These are phyloP conservation scores for Kockiozyma suomiensis DNA, from an alignment of 805 yeast species.

Conservation along the genomic window DNA sequence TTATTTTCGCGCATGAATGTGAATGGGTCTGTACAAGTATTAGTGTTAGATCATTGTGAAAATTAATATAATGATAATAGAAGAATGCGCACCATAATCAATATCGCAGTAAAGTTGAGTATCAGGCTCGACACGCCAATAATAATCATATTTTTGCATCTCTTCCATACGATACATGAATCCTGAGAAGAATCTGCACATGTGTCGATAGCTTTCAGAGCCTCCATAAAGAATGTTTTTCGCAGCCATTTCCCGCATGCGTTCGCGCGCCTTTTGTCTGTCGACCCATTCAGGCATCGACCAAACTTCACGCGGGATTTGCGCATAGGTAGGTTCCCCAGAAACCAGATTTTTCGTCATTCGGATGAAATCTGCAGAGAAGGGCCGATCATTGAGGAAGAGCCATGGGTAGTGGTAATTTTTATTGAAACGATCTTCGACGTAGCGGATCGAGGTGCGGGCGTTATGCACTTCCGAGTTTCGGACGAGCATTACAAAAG, in stretches of 20 bases:
- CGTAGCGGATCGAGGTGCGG: slow-evolving; percentile 58
- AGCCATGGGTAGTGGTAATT: slow-evolving; percentile 75
- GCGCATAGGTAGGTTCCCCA: slow-evolving; percentile 65
- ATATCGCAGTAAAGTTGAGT: slow-evolving; percentile 74
- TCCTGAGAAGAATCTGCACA: slow-evolving; percentile 82
- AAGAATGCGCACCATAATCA: slow-evolving; percentile 52
- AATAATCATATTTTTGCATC: slow-evolving; percentile 62
- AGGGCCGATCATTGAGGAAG: slow-evolving; percentile 69
- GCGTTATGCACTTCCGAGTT: slow-evolving; percentile 63
- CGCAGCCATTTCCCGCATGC: slow-evolving; percentile 50
- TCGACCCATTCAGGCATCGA: slow-evolving; percentile 56
- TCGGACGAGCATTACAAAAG: slow-evolving; percentile 70
- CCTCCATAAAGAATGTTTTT: slow-evolving; percentile 59
- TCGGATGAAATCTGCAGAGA: slow-evolving; percentile 56
- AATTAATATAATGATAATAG: slow-evolving; percentile 57
- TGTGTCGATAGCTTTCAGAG: slow-evolving; percentile 65
- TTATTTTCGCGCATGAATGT: slow-evolving; percentile 56
- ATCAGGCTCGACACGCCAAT: slow-evolving; percentile 87
- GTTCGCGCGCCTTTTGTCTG: slow-evolving; percentile 50
- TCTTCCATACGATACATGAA: slow-evolving; percentile 66
- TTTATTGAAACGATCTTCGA: slow-evolving; percentile 67
- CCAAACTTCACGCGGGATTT: slow-evolving; percentile 66
- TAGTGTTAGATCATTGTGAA: slow-evolving; percentile 51
- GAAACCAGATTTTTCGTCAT: slow-evolving; percentile 55
- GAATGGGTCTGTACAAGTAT: slow-evolving; percentile 54